phyloP scores from a whole-genome alignment of 805 yeast genomes.

The Ogataea thermomethanolica region DNA sequence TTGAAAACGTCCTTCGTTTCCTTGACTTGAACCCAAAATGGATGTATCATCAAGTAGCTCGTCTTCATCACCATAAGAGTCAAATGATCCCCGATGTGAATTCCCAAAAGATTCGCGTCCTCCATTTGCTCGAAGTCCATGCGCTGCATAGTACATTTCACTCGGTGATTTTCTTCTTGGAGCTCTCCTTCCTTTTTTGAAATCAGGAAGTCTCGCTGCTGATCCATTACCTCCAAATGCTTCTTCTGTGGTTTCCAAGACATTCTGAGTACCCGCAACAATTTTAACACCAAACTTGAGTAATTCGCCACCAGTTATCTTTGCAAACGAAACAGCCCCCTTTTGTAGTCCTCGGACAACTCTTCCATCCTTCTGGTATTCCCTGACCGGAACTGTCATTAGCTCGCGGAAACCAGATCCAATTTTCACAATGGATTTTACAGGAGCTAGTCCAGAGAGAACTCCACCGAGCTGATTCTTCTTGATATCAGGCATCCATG shows the following conservation, averaged over 20 bases:
- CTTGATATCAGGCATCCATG: constrained; percentile 87
- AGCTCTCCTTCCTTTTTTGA: constrained; percentile 3
- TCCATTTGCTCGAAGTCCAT: constrained; percentile 9
- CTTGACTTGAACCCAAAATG: constrained; percentile 19
- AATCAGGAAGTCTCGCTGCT: constrained; percentile 32
- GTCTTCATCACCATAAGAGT: constrained; percentile 29
- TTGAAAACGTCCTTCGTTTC: constrained; percentile 4
- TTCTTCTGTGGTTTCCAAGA: constrained; percentile 77
- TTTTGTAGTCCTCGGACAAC: constrained; percentile 66
- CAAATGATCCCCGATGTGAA: constrained; percentile 23
- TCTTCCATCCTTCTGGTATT: constrained; percentile 71
- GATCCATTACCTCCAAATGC: constrained; percentile 73
- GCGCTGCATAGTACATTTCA: constrained; percentile 11
- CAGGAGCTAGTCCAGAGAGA: constrained; percentile 79
- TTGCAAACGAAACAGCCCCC: constrained; percentile 71
- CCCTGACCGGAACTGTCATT: constrained; percentile 68
- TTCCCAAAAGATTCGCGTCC: constrained; percentile 10
- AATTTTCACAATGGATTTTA: constrained; percentile 69
- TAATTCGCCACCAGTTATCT: constrained; percentile 75
- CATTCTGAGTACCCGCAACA: constrained; percentile 83
- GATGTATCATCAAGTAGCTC: constrained; percentile 27
- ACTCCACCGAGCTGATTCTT: constrained; percentile 79
- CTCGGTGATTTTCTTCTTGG: constrained; percentile 11
- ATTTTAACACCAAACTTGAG: constrained; percentile 78
- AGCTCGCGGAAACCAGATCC: constrained; percentile 77